Evolutionary conservation across 2,329 filamentous ascomycete species (phyloP).

Genomic region (Claviceps sp.): DNA sequence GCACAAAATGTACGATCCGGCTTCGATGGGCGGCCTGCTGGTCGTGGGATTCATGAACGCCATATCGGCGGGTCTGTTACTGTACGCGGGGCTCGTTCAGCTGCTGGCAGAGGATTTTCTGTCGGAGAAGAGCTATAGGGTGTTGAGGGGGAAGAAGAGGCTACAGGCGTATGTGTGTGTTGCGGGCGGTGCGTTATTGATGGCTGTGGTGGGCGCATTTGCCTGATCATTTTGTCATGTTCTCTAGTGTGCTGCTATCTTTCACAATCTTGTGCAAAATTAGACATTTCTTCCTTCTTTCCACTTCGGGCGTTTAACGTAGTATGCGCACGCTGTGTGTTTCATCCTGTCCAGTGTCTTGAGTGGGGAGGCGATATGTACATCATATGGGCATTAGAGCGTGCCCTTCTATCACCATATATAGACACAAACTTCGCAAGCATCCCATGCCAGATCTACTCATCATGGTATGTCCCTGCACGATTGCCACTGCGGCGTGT

Average conservation of each 20-base stretch:
- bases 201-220: slow-evolving; percentile 63
- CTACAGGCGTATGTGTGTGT: slow-evolving; percentile 52
- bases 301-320: not conserved
- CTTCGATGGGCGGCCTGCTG: slow-evolving; percentile 52
- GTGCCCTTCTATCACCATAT: too few relatives aligned
- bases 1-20: slow-evolving; percentile 70
- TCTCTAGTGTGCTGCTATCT: not conserved
- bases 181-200: slow-evolving; percentile 48
- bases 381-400: too few relatives aligned
- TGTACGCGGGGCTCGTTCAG: slow-evolving; percentile 77
- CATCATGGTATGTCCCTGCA: too few relatives aligned
- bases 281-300: not conserved
- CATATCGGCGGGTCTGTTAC: slow-evolving; percentile 63
- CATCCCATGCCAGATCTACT: too few relatives aligned
- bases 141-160: slow-evolving; percentile 47
- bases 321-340: too few relatives aligned
- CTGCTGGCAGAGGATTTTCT: slow-evolving; percentile 75
- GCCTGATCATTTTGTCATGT: slow-evolving; percentile 28
- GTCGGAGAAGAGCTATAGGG: slow-evolving; percentile 59
- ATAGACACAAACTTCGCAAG: too few relatives aligned
- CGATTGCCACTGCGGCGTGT: too few relatives aligned
- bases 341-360: too few relatives aligned
- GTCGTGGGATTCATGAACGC: slow-evolving; percentile 84
- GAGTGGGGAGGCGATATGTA: too few relatives aligned
- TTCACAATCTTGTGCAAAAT: not conserved